A percentile compares a stretch with the other conserved stretches of the same genome.
phyloP scores from a whole-genome alignment of 2,329 filamentous ascomycete genomes.

The Monosporascus sp. region DNA sequence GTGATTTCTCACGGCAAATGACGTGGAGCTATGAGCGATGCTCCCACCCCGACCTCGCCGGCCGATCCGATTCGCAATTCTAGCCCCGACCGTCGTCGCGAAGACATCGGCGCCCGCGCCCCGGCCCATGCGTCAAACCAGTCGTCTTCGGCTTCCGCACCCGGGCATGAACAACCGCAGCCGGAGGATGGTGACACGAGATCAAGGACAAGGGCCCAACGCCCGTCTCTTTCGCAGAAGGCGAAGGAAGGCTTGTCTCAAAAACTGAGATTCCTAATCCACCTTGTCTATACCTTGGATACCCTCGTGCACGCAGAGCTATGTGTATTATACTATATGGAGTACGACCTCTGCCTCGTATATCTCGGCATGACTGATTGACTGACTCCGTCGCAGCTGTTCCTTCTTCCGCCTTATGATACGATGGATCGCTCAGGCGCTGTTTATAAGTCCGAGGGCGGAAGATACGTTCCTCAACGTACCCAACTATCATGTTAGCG shows the following conservation, averaged over 20 bases:
- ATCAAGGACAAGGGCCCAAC: constrained; percentile 10
- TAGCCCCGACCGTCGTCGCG: constrained; percentile 12
- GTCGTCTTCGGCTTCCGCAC: too few relatives aligned
- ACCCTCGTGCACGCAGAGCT: constrained; percentile 60
- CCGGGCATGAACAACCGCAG: constrained; percentile 2
- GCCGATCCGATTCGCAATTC: constrained; percentile 25
- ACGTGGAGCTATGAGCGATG: constrained; percentile 43
- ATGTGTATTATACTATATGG: constrained; percentile 65
- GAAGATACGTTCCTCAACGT: constrained; percentile 51
- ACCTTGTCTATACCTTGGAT: constrained; percentile 58
- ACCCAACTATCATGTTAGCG: constrained; percentile 54
- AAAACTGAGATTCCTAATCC: constrained; percentile 57
- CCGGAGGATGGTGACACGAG: constrained; percentile 7
- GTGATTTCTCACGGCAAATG: constrained; percentile 30
- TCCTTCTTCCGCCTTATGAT: constrained; percentile 60
- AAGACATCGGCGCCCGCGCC: constrained; percentile 15
- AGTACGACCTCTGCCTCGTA: constrained; percentile 41
- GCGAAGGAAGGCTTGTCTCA: constrained; percentile 39
- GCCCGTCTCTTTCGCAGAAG: constrained; percentile 21
- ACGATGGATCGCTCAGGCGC: constrained; percentile 54
- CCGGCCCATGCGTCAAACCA: too few relatives aligned
- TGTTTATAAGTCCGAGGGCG: constrained; percentile 60
- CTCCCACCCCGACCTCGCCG: constrained; percentile 38
- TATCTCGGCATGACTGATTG: constrained; percentile 2
- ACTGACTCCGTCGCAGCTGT: constrained; percentile 40